phyloP scores from a whole-genome alignment of 108 stramenopile genomes.

The Nitzschia putrida region DNA sequence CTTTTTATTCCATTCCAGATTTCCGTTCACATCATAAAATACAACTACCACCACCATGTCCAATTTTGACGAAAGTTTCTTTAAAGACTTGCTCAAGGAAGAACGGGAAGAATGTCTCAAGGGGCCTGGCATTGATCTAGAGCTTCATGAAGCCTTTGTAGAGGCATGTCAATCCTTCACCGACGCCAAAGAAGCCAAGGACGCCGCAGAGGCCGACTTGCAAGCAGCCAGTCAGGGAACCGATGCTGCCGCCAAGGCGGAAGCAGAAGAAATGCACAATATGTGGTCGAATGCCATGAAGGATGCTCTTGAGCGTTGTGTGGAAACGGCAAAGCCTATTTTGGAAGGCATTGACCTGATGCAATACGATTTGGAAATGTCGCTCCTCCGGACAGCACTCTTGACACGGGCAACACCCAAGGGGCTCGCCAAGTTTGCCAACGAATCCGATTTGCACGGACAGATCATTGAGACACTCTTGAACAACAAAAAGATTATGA shows the following conservation, averaged over 20 bases:
- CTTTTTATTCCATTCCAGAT: background rate
- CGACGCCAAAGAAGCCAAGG: slow-evolving; percentile 41
- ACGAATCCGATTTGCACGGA: slow-evolving; percentile 31
- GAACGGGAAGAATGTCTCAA: slow-evolving; percentile 40
- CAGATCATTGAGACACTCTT: slow-evolving; percentile 49
- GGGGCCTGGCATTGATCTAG: slow-evolving; percentile 35
- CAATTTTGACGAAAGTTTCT: slow-evolving; percentile 45
- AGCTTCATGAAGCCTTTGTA: slow-evolving; percentile 37
- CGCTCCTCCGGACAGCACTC: slow-evolving; percentile 36
- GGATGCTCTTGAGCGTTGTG: slow-evolving; percentile 25
- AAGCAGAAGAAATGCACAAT: slow-evolving; percentile 25
- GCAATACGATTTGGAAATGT: slow-evolving; percentile 42
- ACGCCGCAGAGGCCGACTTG: slow-evolving; percentile 30
- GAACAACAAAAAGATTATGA: slow-evolving; percentile 42
- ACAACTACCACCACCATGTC: slow-evolving; percentile 26
- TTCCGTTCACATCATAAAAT: too few relatives aligned
- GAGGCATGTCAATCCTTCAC: slow-evolving; percentile 40
- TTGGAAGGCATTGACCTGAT: slow-evolving; percentile 33
- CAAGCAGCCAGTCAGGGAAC: slow-evolving; percentile 4
- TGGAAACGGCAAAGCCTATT: slow-evolving; percentile 41
- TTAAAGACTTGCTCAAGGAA: slow-evolving; percentile 39
- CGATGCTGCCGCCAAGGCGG: slow-evolving; percentile 15
- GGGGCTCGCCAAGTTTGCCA: slow-evolving; percentile 43
- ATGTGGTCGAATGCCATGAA: slow-evolving; percentile 28
- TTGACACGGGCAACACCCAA: slow-evolving; percentile 38